Conservation (phyloP, 345 rosid species). For the Passiflora organensis region DNA sequence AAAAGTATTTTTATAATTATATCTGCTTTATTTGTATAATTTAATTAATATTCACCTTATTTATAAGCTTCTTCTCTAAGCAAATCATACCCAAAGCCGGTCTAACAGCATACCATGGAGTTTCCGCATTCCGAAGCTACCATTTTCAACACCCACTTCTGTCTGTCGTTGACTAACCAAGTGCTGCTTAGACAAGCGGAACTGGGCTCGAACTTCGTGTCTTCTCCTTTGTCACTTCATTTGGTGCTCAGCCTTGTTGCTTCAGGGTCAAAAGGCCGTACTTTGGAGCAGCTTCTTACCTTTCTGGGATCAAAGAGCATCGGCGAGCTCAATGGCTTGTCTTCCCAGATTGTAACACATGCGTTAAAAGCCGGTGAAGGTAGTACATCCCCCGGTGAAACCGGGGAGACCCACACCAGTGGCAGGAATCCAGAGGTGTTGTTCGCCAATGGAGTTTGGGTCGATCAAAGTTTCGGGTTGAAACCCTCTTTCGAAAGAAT, state of each 20-base stretch:
- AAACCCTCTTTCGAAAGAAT: constrained; percentile 10
- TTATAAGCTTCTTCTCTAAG: no score
- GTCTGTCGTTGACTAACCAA: background rate
- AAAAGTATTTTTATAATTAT: no score
- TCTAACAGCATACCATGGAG: no score
- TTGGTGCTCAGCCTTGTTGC: constrained; percentile 5
- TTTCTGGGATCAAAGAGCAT: constrained; percentile 5
- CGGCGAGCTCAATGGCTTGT: background rate
- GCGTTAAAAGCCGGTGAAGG: background rate
- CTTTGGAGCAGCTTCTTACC: constrained; percentile 5
- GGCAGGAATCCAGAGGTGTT: background rate
- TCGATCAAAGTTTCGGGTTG: background rate
- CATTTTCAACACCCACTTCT: background rate
- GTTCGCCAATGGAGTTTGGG: constrained; percentile 4
- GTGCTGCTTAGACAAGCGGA: background rate
- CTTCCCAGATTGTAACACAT: background rate
- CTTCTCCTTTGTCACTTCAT: constrained; percentile 14
- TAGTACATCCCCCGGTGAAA: background rate
- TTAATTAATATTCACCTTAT: no score
- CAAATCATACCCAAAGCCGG: no score
- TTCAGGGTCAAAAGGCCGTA: constrained; percentile 7
- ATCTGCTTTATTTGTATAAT: no score
- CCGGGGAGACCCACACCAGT: background rate
- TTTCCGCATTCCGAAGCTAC: background rate
- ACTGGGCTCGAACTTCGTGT: constrained; percentile 4